Base-by-base conservation (phyloP, 2,329 filamentous ascomycete species). In the Cytospora mali region DNA sequence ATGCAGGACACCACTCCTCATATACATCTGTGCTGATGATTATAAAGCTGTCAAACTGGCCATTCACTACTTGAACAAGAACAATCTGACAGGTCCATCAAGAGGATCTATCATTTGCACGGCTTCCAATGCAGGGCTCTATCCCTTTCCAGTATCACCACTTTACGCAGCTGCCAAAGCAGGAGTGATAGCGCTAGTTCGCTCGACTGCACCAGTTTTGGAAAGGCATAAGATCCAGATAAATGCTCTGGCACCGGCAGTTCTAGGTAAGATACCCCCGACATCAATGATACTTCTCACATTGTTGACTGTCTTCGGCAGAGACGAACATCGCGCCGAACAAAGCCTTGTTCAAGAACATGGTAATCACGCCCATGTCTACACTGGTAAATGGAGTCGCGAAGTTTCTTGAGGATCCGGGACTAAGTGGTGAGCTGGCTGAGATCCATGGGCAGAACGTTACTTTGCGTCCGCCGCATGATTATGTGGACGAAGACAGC, bases 371-470 rank as follows among this genome's bases (percentile, higher is more conserved):
- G 6, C 82, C 81, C 4, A 81, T 82, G 75, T 74, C 74, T 4
- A 83, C 81, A 0, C 75, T 81, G 2, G 69, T 77, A 6, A 73
- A 70, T 14, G 81, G 79, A 3, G 75, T 83, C 1, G 71, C 72
- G 21, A 72, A 77, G 66, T 75, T 84, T 13, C 65, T 80, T 11
- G 70, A 66, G 0, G 75, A 82, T 59, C 68, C 75, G 1, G 70
- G 64, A 4, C 60, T 81, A 54, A 80, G 73, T 0, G 81, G 81
- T 0, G 72, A 75, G 25, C 71, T 82, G n/a, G 80, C 78, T 1
- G 82, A 84, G 71, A 78, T 84, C 54, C 81, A 83, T 67, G 81
- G 79, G 3, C 74, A 80, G 14, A 75, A 71, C n/a, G 79, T 81
- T 13, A 83, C 81, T 0, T 70, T 82, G 29, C 74, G 80, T 0